A percentile compares a stretch with the other conserved stretches of the same genome.
Conservation (phyloP, 2,329 filamentous ascomycete genomes). For the Chrysoporthe puriensis region DNA sequence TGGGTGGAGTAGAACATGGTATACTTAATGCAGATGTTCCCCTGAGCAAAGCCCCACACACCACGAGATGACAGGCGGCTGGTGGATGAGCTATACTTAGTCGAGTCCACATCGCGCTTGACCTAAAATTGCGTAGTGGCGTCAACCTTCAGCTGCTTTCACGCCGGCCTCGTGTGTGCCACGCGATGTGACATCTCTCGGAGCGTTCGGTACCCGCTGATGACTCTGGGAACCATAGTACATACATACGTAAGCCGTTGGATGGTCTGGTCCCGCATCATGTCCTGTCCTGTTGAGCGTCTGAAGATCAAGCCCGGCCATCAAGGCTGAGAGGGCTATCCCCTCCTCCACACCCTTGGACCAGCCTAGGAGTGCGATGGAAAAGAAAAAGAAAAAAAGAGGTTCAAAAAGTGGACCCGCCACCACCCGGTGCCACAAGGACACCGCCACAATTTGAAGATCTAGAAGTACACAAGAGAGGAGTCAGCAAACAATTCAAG, state of each 20-base stretch:
- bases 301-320: background rate
- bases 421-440: background rate
- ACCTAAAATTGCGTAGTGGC: background rate
- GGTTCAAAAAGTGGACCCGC: background rate
- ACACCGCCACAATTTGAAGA: background rate
- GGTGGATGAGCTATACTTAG: background rate
- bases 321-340: background rate
- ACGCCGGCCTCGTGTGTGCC: constrained; percentile 1
- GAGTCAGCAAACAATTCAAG: background rate
- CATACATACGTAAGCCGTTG: background rate
- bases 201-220: background rate
- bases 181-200: background rate
- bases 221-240: background rate
- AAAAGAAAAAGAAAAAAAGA: background rate
- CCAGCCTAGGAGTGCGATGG: background rate
- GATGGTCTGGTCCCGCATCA: background rate
- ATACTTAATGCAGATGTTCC: background rate
- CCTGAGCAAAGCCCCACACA: background rate
- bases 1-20: background rate
- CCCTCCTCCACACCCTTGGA: background rate
- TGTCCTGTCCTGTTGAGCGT: background rate
- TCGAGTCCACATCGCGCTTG: background rate
- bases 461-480: background rate
- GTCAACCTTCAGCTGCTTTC: constrained; percentile 16
- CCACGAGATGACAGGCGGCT: background rate